Base-by-base conservation (phyloP, 2,329 filamentous ascomycete species). In the Colletotrichum sp. region DNA sequence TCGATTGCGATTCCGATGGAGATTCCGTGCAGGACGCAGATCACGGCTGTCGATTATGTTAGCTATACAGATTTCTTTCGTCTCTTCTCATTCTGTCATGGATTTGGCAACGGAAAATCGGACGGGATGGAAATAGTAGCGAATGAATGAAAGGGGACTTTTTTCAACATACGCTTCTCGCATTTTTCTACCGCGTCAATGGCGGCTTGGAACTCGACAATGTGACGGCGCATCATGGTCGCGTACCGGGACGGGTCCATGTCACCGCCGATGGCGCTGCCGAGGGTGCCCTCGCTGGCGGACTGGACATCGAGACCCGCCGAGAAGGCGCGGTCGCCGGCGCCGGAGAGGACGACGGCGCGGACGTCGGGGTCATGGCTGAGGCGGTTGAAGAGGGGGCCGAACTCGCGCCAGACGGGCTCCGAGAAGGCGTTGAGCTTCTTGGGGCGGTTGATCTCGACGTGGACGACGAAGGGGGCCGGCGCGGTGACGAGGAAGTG, bases 361-460 rank as follows among this genome's bases (percentile, higher is more conserved):
- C 96, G 94, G 71, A 98, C 91, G 55, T 93, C 89, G 1, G 93
- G 87, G 85, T 96, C 94, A 76, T 86, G 83, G 57, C 95, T 96
- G 77, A 98, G 91, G 76, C 90, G 89, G 72, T 88, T 85, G 87
- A 99, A 97, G 79, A 98, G 89, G 15, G 84, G 81, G 71, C 92
- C 91, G 78, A 98, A 89, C 87, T 98, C 95, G 69, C 93, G 87
- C 95, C 96, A 98, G 92, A 98, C 96, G 70, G 91, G 87, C 83
- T 95, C 92, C 79, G 92, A 90, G 84, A 98, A 98, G 78, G 96
- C 93, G 84, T 99, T 99, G 84, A 98, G 88, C 87, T 98, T 98
- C 79, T 92, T 85, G 2, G 96, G 92, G 2, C 96, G 92, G 87
- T 98, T 96, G 86, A 98, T 98, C 86, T 98, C 94, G 75, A 99